A percentile compares a stretch with the other conserved stretches of the same genome.
These are phyloP conservation scores for Tulasnella sp. DNA, from an alignment of 768 basidiomycete species.

Conservation along the genomic window DNA sequence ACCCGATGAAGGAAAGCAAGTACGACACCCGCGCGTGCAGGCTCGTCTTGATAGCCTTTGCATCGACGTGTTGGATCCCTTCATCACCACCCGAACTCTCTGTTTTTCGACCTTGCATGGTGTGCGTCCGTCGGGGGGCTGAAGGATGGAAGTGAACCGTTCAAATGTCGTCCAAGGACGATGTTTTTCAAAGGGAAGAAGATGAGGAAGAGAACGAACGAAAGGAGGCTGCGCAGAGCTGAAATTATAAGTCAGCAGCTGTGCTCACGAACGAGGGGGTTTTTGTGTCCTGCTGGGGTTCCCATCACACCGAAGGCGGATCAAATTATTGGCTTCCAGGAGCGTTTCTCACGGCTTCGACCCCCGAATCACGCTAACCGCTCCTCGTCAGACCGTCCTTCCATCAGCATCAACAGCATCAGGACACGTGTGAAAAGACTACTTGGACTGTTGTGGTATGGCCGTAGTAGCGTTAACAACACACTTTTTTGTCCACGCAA, in stretches of 20 bases:
- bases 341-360: neutral
- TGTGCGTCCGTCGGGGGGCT: neutral
- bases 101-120: neutral
- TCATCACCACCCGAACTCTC: neutral
- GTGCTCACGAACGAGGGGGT: neutral
- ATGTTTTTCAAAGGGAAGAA: neutral
- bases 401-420: too few species aligned
- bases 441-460: too few species aligned
- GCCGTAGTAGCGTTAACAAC: too few species aligned
- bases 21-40: slow-evolving; percentile 6
- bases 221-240: too few species aligned
- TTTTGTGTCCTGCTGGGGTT: neutral
- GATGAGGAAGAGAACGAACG: neutral
- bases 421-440: too few species aligned
- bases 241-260: too few species aligned
- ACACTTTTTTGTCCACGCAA: too few species aligned
- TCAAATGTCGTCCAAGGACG: neutral
- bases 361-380: neutral
- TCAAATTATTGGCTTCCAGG: neutral
- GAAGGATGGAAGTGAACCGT: neutral
- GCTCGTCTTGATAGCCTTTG: neutral
- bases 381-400: neutral
- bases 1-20: slow-evolving; percentile 5
- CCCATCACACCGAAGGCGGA: neutral
- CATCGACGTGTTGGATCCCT: neutral